Percentiles rank a stretch among this genome's conserved stretches.
These are phyloP conservation scores for Graphilbum fragrans DNA, from an alignment of 2,329 filamentous ascomycete species.

Conservation along the genomic window DNA sequence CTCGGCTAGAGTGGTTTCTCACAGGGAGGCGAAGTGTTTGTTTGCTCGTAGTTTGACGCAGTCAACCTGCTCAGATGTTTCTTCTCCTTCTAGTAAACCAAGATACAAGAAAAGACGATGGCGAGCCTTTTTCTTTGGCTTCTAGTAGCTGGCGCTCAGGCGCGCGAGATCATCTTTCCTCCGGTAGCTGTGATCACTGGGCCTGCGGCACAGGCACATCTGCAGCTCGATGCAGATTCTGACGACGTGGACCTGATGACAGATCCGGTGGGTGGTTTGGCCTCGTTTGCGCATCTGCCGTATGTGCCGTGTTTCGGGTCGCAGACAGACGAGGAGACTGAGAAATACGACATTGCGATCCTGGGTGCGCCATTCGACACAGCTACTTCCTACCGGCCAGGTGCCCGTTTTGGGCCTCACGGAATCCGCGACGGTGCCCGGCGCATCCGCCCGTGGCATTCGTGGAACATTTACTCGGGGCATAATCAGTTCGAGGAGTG, in stretches of 20 bases:
- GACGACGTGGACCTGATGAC: constrained; percentile 25
- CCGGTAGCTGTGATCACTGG: constrained; percentile 4
- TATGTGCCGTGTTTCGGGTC: constrained; percentile 42
- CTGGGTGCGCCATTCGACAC: constrained; percentile 39
- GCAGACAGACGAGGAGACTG: constrained; percentile 29
- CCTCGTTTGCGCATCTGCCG: constrained; percentile 50
- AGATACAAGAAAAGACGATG: too few species aligned
- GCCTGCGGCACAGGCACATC: not conserved
- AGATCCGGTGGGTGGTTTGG: constrained; percentile 40
- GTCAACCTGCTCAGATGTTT: too few species aligned
- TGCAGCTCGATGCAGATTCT: not conserved
- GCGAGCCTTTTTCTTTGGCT: constrained; percentile 1
- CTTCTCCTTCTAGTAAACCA: too few species aligned
- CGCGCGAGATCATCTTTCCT: constrained; percentile 8
- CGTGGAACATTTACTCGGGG: constrained; percentile 18
- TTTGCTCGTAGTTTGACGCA: too few species aligned
- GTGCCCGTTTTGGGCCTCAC: constrained; percentile 16
- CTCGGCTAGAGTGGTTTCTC: too few species aligned
- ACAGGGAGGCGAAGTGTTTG: too few species aligned
- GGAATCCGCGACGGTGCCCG: constrained; percentile 16
- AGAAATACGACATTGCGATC: constrained; percentile 45
- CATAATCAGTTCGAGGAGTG: constrained; percentile 59
- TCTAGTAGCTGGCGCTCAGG: constrained; percentile 3
- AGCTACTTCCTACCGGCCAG: constrained; percentile 14
- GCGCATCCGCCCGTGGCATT: constrained; percentile 9